Evolutionary conservation across 257 asterid species (phyloP), one percentile per base, ranked within the genome.

Genomic region (Solanum tarapatanum): DNA sequence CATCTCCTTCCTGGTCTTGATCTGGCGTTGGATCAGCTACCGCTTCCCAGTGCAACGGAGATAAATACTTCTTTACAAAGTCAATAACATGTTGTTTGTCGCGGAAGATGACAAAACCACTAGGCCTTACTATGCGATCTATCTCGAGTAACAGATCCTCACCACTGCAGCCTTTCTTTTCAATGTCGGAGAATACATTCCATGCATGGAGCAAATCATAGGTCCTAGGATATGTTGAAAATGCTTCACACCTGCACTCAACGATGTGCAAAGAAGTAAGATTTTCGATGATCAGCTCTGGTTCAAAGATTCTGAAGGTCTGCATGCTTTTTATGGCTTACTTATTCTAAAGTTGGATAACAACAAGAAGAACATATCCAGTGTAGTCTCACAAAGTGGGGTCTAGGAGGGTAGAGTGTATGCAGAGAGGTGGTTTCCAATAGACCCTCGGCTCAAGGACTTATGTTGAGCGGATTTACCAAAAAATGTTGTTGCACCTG

Each of bases 111-210:
- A 93, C 94, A 75, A 95, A 94, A 4, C 99, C 98, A 2, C 96
- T 94, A 3, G 99, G 99, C 93, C 99, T 93, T 86, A 96, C 93
- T 16, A 96, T 95, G 13, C 99, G 98, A 68, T 96, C 99, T 89
- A 96, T 93, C 91, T 96, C 99, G 21, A 96, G 93, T 77, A 96
- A 91, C 82, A 96, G 93, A 88, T 96, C 99, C 92, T 96, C 99
- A 16, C 98, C 98, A 39, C 98, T 94, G 90, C 99, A 96, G 16
- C 98, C 98, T 90, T 94, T 95, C 94, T 90, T 96, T 88, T 95
- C 98, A n/a, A 96, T 92, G 93, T 94, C 97, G 0, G 99, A 95
- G 68, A 96, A 92, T 6, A 96, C 89, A 4, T 91, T 92, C 99
- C 98, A 96, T 3, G 98, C 98, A 26, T 96, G 99, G 91, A 96